These are phyloP conservation scores for Phenoliferia sp. DNA, from an alignment of 1,284 basidiomycete genomes.

Conservation along the genomic window DNA sequence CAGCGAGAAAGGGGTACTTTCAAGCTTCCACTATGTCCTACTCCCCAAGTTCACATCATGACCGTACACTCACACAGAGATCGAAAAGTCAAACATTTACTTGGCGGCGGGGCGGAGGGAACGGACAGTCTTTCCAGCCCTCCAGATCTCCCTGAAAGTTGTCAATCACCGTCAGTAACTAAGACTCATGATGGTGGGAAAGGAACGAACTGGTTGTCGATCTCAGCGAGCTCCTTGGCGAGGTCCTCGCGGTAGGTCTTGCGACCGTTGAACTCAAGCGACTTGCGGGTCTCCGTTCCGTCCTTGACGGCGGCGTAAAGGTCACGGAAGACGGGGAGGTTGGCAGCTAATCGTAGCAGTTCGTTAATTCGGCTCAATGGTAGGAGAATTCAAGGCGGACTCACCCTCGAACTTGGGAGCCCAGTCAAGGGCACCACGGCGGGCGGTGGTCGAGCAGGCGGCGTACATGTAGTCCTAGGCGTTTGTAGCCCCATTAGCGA, in stretches of 20 bases:
- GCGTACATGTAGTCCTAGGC: constrained; percentile 98
- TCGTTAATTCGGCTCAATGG: too few species aligned
- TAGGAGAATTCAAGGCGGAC: too few species aligned
- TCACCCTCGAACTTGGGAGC: constrained; percentile 95
- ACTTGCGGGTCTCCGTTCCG: constrained; percentile 94
- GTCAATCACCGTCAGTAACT: neutral
- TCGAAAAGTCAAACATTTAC: neutral
- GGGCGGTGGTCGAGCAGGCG: constrained; percentile 91
- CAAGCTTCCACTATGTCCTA: too few species aligned
- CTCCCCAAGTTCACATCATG: too few species aligned
- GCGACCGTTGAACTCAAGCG: constrained; percentile 92
- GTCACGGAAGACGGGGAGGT: constrained; percentile 86
- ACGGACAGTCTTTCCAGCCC: constrained; percentile 65
- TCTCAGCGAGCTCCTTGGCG: constrained; percentile 88
- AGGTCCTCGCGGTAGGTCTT: constrained; percentile 91
- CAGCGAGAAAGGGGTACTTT: too few species aligned
- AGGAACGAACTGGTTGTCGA: constrained; percentile 65
- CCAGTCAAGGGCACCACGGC: constrained; percentile 87
- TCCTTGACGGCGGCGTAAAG: constrained; percentile 84
- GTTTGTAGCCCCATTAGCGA: too few species aligned
- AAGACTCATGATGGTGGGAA: neutral
- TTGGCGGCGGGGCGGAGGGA: constrained; percentile 33
- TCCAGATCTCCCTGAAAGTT: constrained; percentile 81
- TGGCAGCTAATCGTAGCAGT: too few species aligned
- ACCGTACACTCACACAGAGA: neutral